phyloP scores from a whole-genome alignment of 192 early-diverging fungal genomes.

The Entomortierella beljakovae region DNA sequence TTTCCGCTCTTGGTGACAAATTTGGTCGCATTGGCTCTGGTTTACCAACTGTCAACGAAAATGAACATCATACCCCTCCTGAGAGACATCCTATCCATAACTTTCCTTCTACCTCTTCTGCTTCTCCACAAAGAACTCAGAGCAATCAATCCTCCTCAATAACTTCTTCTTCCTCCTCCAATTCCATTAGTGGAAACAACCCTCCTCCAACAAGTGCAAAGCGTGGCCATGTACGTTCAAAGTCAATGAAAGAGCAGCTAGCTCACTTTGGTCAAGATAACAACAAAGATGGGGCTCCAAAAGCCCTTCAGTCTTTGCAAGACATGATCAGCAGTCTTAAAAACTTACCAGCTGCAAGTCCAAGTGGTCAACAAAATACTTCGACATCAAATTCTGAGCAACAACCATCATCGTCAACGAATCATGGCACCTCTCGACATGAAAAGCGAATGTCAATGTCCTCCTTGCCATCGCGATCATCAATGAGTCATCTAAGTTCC shows the following conservation, averaged over 20 bases:
- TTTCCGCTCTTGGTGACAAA: conserved; percentile 29
- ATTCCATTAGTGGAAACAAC: background rate
- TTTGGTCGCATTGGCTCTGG: conserved; percentile 32
- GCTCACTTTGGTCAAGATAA: conserved; percentile 47
- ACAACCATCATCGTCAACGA: conserved; percentile 1
- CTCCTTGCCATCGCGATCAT: conserved; percentile 32
- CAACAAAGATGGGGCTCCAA: conserved; percentile 45
- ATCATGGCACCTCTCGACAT: conserved; percentile 24
- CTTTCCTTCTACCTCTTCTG: conserved; percentile 10
- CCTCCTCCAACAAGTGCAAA: background rate
- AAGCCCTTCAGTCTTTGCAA: conserved; percentile 63
- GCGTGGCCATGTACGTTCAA: conserved; percentile 32
- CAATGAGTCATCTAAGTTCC: conserved; percentile 12
- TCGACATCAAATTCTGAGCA: background rate
- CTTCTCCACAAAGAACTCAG: background rate
- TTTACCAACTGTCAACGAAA: conserved; percentile 46
- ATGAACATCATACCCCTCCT: background rate
- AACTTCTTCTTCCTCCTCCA: background rate
- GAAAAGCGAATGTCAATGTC: conserved; percentile 52
- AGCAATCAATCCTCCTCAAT: background rate
- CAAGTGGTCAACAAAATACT: background rate
- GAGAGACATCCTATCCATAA: conserved; percentile 8
- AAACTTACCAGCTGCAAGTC: conserved; percentile 51
- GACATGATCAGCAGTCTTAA: conserved; percentile 69
- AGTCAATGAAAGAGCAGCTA: conserved; percentile 51